These are phyloP conservation scores for Barnettozyma wickerhamii DNA, from an alignment of 805 yeast genomes.

Conservation along the genomic window DNA sequence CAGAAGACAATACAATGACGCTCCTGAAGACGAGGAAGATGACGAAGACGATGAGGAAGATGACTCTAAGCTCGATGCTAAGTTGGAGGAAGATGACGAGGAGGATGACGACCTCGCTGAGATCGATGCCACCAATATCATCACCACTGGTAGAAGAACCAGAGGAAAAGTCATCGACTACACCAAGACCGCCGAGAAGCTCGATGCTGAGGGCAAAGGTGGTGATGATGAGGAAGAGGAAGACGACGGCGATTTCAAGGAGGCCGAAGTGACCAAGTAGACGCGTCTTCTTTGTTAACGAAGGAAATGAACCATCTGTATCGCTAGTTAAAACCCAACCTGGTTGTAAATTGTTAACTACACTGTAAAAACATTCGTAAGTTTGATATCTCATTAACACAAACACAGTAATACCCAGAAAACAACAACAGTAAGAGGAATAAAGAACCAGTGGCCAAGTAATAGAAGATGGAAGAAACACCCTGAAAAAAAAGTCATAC, in stretches of 20 bases:
- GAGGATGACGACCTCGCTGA: constrained; percentile 76
- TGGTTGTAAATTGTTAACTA: no score
- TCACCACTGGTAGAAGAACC: constrained; percentile 82
- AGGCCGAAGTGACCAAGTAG: constrained; percentile 23
- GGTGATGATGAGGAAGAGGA: constrained; percentile 45
- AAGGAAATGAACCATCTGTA: no score
- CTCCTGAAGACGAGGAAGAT: constrained; percentile 43
- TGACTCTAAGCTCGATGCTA: constrained; percentile 46
- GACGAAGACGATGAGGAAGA: constrained; percentile 42
- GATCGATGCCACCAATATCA: constrained; percentile 79
- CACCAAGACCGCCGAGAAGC: constrained; percentile 69
- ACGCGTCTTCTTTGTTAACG: not conserved
- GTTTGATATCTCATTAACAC: not conserved
- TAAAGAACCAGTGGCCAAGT: not conserved
- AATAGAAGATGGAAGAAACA: not conserved
- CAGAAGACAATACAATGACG: constrained; percentile 58
- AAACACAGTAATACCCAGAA: not conserved
- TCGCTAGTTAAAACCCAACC: no score
- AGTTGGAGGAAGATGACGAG: constrained; percentile 44
- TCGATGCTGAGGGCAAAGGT: constrained; percentile 39
- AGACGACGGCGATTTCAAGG: constrained; percentile 50
- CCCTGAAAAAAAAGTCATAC: not conserved
- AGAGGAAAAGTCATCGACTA: constrained; percentile 87
- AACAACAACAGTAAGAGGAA: not conserved
- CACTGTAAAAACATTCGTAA: no score